Percentiles rank a stretch among this genome's conserved stretches.
Conservation (phyloP, 768 basidiomycete species). For the Rhizopogon vesiculosus region DNA sequence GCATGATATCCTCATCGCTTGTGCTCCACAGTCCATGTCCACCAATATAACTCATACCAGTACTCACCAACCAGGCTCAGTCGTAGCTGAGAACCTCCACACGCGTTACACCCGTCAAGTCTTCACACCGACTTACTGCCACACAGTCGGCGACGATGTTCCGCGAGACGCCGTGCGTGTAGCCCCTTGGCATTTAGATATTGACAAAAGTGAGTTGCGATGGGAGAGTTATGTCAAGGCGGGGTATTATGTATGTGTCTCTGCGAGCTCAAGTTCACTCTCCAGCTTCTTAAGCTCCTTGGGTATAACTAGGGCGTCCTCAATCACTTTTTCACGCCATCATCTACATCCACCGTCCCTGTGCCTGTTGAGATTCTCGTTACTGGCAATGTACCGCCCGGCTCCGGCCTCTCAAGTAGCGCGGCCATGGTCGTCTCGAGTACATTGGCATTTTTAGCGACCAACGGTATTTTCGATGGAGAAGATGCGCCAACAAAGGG, state of each 20-base stretch:
- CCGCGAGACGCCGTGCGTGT: conserved; percentile 31
- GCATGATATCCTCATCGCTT: conserved; percentile 78
- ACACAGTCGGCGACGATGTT: conserved; percentile 23
- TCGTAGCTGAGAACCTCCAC: conserved; percentile 59
- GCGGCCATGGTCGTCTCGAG: conserved; percentile 90
- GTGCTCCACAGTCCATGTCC: conserved; percentile 35
- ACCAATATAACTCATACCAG: conserved; percentile 12
- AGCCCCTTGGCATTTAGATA: conserved; percentile 70
- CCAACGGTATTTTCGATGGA: conserved; percentile 58
- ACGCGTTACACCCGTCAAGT: conserved; percentile 52
- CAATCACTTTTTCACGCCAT: conserved; percentile 48
- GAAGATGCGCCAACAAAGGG: conserved; percentile 43
- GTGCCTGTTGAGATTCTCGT: conserved; percentile 70
- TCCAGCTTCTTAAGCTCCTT: background rate
- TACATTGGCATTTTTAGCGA: conserved; percentile 73
- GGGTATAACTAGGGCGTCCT: conserved; percentile 52
- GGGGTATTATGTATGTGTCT: conserved; percentile 64
- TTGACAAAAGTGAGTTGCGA: conserved; percentile 54
- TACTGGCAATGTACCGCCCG: conserved; percentile 80
- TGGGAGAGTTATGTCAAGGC: conserved; percentile 92
- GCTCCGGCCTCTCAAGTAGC: conserved; percentile 83
- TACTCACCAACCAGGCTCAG: conserved; percentile 42
- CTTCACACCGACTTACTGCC: conserved; percentile 49
- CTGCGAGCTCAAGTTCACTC: background rate
- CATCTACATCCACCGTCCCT: conserved; percentile 28